Percentiles rank a stretch among this genome's conserved stretches.
Evolutionary conservation across 176 grass and related monocot genomes (phyloP).

Genomic region (Avena eriantha): DNA sequence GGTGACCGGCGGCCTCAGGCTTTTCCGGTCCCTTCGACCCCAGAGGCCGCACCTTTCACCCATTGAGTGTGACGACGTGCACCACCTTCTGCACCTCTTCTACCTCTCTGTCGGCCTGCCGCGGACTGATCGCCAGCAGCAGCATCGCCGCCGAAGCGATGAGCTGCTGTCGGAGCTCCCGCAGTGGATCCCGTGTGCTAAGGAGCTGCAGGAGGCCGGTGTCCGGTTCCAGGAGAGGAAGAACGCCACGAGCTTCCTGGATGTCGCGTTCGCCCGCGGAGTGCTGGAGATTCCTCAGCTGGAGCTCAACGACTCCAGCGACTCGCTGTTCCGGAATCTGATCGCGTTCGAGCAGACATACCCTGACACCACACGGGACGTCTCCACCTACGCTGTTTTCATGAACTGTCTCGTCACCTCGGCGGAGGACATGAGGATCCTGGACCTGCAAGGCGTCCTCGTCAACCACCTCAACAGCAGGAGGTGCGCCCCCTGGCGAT

Average conservation of each 20-base stretch:
- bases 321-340: background rate
- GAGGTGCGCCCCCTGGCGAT: background rate
- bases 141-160: background rate
- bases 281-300: slow-evolving; percentile 17
- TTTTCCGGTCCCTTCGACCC: background rate
- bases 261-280: background rate
- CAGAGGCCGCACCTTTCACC: background rate
- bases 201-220: slow-evolving; percentile 12
- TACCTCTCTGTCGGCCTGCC: background rate
- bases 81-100: slow-evolving; percentile 55
- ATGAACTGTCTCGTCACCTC: slow-evolving; percentile 33
- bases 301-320: slow-evolving; percentile 37
- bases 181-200: background rate
- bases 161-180: background rate
- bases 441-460: slow-evolving; percentile 13
- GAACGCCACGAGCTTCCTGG: slow-evolving; percentile 10
- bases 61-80: background rate
- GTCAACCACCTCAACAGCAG: slow-evolving; percentile 30
- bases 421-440: slow-evolving; percentile 37
- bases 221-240: background rate
- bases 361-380: background rate
- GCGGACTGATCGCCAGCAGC: background rate
- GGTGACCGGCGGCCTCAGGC: background rate
- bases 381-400: slow-evolving; percentile 37
- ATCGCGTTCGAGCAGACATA: background rate